These are phyloP conservation scores for Glutinoglossum americanum DNA, from an alignment of 495 filamentous ascomycete species.

Conservation along the genomic window DNA sequence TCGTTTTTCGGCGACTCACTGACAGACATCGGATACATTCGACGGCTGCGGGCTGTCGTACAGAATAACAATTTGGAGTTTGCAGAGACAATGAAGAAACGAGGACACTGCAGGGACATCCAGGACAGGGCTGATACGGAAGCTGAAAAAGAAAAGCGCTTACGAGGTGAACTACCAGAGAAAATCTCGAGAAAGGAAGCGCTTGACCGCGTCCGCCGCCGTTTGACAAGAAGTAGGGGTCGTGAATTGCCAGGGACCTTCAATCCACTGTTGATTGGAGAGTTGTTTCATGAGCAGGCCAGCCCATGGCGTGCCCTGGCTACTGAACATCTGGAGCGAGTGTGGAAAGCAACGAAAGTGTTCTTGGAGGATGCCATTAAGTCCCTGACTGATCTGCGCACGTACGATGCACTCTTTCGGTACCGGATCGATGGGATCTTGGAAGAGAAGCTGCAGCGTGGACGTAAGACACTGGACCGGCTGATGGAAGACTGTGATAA, in stretches of 20 bases:
- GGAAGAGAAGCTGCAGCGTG: constrained; percentile 6
- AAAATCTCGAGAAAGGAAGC: neutral
- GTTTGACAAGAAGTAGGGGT: constrained; percentile 7
- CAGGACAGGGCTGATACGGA: neutral
- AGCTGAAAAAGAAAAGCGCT: neutral
- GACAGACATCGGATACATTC: constrained; percentile 1
- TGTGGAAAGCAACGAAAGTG: constrained; percentile 8
- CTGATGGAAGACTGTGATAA: constrained; percentile 17
- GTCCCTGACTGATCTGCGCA: constrained; percentile 15
- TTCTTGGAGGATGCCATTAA: constrained; percentile 15
- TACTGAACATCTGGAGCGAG: neutral
- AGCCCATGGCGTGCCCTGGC: neutral
- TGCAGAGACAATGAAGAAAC: constrained; percentile 6
- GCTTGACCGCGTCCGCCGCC: constrained; percentile 4
- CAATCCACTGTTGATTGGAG: constrained; percentile 23
- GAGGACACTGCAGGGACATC: constrained; percentile 8
- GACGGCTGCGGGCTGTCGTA: constrained; percentile 13
- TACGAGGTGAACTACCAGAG: neutral
- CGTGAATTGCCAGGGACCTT: constrained; percentile 26
- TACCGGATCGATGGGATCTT: constrained; percentile 16
- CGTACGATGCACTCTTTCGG: constrained; percentile 12
- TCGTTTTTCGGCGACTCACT: constrained; percentile 6
- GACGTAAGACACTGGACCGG: constrained; percentile 10
- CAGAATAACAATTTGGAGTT: constrained; percentile 14
- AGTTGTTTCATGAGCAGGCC: constrained; percentile 23